Evolutionary conservation across 345 rosid species (phyloP).

Genomic region (Hypericum perforatum): DNA sequence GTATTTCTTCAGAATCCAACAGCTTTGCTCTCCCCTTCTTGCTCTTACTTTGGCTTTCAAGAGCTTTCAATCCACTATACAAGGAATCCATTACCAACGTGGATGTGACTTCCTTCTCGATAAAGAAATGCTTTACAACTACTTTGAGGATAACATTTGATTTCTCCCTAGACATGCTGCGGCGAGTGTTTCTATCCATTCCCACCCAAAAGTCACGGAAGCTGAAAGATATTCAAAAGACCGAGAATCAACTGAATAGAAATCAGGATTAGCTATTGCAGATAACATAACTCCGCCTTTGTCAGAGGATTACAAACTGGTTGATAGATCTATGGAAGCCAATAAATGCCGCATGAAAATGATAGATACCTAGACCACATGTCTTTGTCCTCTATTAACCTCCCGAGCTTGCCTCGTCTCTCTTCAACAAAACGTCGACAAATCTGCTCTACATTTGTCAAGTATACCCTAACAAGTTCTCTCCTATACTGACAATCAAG

Average conservation of each 20-base stretch:
- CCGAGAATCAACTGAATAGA: neutral
- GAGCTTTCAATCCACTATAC: conserved; percentile 92
- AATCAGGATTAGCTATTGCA: neutral
- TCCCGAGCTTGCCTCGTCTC: conserved; percentile 58
- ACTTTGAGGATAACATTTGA: conserved; percentile 65
- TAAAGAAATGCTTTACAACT: conserved; percentile 80
- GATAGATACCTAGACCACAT: conserved; percentile 72
- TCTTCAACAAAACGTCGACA: conserved; percentile 82
- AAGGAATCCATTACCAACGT: conserved; percentile 98
- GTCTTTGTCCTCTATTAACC: conserved; percentile 66
- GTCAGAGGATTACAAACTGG: neutral
- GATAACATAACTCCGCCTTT: neutral
- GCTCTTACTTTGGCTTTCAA: conserved; percentile 66
- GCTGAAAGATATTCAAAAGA: conserved; percentile 36
- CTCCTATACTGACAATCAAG: conserved; percentile 73
- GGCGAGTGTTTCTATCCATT: conserved; percentile 59
- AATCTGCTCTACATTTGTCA: conserved; percentile 78
- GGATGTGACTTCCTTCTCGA: conserved; percentile 89
- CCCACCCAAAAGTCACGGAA: conserved; percentile 78
- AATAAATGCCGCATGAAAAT: neutral
- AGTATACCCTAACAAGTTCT: conserved; percentile 87
- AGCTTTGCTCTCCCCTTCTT: conserved; percentile 47
- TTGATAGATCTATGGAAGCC: neutral
- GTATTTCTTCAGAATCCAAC: conserved; percentile 51
- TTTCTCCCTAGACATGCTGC: conserved; percentile 74